Evolutionary conservation across 306 rosid species (phyloP), one percentile per base, ranked within the genome.

Genomic region (Potentilla sterilis): DNA sequence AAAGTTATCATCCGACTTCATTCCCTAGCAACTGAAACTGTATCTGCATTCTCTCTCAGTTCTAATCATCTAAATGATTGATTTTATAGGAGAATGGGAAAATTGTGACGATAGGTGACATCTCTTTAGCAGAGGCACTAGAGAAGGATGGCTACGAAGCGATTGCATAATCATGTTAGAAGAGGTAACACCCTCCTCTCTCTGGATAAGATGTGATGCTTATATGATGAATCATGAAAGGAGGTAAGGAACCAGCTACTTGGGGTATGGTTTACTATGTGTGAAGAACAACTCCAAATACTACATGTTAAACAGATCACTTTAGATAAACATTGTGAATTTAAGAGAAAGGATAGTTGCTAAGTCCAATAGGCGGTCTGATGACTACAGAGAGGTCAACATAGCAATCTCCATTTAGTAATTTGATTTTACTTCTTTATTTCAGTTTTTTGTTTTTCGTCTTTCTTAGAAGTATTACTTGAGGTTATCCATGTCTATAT

Each of bases 121-220:
- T 89, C 78, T 84, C 93, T 10, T 72, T 95, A 66, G 98, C 93
- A 51, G 88, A 89, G 77, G 74, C 79, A 80, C 90, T 92, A 55
- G 98, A 95, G 84, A 77, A 91, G 43, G 88, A 85, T 70, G 97
- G 97, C 32, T 95, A 87, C 76, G 87, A 81, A 81, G 86, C 89
- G 66, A 86, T 89, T 72, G 84, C 89, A 74, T 80, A 79, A 77
- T 81, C 63, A 76, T 76, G 43, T 54, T 37, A 46, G 78, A 78
- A 80, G 76, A 34, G 80, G 88, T 81, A 66, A 9, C 78, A 58
- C 76, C 46, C 65, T 66, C 79, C 47, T 84, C 81, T 64, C 66
- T 3, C 44, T 62, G 42, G 67, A 32, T 21, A 19, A 42, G 32
- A 41, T 67, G 35, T 11, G 47, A 38, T 67, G 51, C 51, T 41